Evolutionary conservation across 495 filamentous ascomycete species (phyloP).

Genomic region (Talaromyces thailandensis): DNA sequence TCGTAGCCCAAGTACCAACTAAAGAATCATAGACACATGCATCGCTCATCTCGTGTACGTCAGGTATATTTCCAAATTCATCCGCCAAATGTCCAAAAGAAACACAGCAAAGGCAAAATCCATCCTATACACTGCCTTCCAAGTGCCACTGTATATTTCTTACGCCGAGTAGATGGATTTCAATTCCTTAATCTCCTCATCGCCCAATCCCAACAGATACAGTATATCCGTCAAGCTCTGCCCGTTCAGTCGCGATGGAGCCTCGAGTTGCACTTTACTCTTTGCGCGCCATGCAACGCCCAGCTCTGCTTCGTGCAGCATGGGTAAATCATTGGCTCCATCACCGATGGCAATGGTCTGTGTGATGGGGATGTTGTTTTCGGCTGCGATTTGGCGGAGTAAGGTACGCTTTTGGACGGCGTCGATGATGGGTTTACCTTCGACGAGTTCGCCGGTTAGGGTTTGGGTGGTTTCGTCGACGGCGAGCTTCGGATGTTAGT

Average conservation of each 20-base stretch:
- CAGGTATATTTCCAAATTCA: not conserved
- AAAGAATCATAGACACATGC: not conserved
- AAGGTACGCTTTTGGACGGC: constrained; percentile 70
- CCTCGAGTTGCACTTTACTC: constrained; percentile 79
- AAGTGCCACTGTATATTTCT: not conserved
- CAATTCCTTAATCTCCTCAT: constrained; percentile 52
- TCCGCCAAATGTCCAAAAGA: not conserved
- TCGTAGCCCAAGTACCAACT: not conserved
- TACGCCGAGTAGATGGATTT: constrained; percentile 1
- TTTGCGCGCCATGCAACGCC: constrained; percentile 95
- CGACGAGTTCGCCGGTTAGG: constrained; percentile 72
- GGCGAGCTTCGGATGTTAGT: constrained; percentile 41
- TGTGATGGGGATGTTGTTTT: constrained; percentile 60
- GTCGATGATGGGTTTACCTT: constrained; percentile 67
- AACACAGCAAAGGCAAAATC: not conserved
- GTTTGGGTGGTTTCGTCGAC: constrained; percentile 51
- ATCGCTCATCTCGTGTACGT: not conserved
- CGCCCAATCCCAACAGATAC: constrained; percentile 70
- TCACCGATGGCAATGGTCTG: constrained; percentile 85
- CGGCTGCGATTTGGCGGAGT: constrained; percentile 64
- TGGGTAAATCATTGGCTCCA: constrained; percentile 88
- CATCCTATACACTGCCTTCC: not conserved
- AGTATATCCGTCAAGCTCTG: constrained; percentile 71
- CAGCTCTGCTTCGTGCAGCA: constrained; percentile 82
- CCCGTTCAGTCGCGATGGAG: constrained; percentile 73